Evolutionary conservation across 2,329 filamentous ascomycete genomes (phyloP).

Genomic region (Claviceps purpurea): DNA sequence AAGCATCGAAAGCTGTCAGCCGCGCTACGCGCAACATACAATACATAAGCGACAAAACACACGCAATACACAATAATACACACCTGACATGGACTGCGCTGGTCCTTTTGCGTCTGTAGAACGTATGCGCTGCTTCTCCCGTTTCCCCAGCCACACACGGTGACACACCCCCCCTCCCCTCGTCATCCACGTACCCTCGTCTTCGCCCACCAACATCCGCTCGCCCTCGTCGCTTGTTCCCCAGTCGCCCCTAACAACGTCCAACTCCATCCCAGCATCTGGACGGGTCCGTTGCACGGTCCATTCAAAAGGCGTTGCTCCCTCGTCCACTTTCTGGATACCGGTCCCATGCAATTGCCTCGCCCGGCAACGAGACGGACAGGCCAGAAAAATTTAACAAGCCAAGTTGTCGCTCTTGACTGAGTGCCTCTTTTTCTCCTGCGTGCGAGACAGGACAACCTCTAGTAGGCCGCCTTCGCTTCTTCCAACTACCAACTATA

Average conservation of each 20-base stretch:
- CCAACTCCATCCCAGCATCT: constrained; percentile 15
- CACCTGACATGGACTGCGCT: too few species aligned
- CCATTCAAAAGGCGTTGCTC: constrained; percentile 29
- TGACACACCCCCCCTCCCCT: too few species aligned
- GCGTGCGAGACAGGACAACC: constrained; percentile 4
- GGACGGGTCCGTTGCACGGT: constrained; percentile 14
- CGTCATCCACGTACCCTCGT: too few species aligned
- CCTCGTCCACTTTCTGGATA: constrained; percentile 19
- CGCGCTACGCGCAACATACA: too few species aligned
- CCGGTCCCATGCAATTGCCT: constrained; percentile 18
- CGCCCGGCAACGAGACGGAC: constrained; percentile 8
- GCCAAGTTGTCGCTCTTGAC: constrained; percentile 7
- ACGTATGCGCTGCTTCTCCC: too few species aligned
- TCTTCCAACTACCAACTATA: neutral
- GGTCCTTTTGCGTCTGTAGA: too few species aligned
- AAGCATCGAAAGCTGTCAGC: too few species aligned
- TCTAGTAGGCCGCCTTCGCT: neutral
- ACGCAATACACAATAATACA: too few species aligned
- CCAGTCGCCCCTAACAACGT: constrained; percentile 20
- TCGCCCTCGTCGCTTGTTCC: constrained; percentile 1
- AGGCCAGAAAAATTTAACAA: constrained; percentile 3
- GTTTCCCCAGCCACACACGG: too few species aligned
- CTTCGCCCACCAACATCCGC: neutral
- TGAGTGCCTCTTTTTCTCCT: constrained; percentile 7
- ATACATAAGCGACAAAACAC: too few species aligned